Evolutionary conservation across 257 asterid genomes (phyloP), one percentile per base, ranked within the genome.

Genomic region (Solanum sejunctum): DNA sequence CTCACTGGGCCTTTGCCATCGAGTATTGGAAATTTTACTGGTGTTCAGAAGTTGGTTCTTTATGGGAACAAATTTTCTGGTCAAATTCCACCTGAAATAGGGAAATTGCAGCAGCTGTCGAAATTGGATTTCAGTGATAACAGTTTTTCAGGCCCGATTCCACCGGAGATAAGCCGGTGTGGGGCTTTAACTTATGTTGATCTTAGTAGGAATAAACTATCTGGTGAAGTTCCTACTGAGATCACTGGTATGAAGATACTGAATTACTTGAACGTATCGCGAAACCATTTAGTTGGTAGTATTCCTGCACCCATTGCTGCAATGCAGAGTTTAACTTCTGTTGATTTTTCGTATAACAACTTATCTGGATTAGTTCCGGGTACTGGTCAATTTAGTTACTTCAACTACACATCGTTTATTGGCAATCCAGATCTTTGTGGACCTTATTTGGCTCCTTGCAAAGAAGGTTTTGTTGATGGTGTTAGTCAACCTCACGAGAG

Each of bases 311-410:
- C 98, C 20, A 88, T 96, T 55, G 81, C 99, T 36, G 88, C 93
- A 61, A 96, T 96, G 98, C 98, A 96, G 89, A 94, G 99, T 69
- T 90, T 96, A 89, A 96, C 99, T 47, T 93, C 97, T 20, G 98
- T 96, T 16, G 99, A 96, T 92, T 96, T 96, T 88, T 96, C 99
- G 3, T 96, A 93, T 41, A 96, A 96, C 88, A 96, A 96, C 75
- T 82, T 96, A 5, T 92, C 99, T 55, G 99, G 99, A 83, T 91
- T 94, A 63, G 99, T 96, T 86, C 99, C 99, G 7, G 95, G 94
- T 5, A 93, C 94, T 73, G 98, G 98, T 45, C 99, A 96, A 72
- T 96, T 96, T 56, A 96, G 99, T 83, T 96, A 92, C 84, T 93
- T 96, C 90, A 96, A 96, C 71, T 91, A 87, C 87, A 96, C 99